Conservation (phyloP, 2,329 filamentous ascomycete genomes). For the Cyphellophora attinorum region DNA sequence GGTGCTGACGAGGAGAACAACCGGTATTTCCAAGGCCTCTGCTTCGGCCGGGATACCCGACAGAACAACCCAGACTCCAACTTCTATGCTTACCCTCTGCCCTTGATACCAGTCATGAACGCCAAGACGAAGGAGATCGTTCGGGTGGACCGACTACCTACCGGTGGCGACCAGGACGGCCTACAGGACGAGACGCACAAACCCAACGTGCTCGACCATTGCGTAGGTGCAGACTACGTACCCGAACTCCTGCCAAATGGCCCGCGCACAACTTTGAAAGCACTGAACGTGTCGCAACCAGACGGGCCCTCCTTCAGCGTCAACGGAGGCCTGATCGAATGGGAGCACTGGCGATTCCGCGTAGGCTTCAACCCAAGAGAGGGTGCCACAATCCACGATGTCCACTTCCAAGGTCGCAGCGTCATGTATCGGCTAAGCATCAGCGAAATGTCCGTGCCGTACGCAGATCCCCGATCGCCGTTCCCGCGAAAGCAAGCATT, state of each 20-base stretch:
- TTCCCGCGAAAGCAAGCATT: conserved; percentile 64
- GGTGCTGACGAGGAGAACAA: conserved; percentile 37
- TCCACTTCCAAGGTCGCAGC: conserved; percentile 56
- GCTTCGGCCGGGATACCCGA: conserved; percentile 40
- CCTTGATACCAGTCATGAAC: conserved; percentile 52
- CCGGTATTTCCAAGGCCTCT: conserved; percentile 45
- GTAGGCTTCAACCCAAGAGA: conserved; percentile 60
- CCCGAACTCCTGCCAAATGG: conserved; percentile 40
- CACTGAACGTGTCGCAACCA: conserved; percentile 62
- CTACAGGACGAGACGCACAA: conserved; percentile 31
- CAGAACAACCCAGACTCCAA: conserved; percentile 47
- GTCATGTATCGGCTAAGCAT: conserved; percentile 59
- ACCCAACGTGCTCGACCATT: conserved; percentile 42
- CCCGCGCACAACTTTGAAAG: conserved; percentile 49
- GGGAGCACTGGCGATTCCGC: conserved; percentile 62
- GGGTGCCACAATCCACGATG: conserved; percentile 60
- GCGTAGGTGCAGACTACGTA: conserved; percentile 42
- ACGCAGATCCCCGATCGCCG: conserved; percentile 55
- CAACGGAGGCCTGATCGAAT: conserved; percentile 40
- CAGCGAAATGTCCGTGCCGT: conserved; percentile 62
- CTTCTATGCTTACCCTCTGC: conserved; percentile 53
- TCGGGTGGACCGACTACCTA: conserved; percentile 49
- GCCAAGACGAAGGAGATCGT: conserved; percentile 45
- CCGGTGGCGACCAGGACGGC: conserved; percentile 40
- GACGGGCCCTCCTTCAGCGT: conserved; percentile 59